These are phyloP conservation scores for Gautieria morchelliformis DNA, from an alignment of 768 basidiomycete species.

Conservation along the genomic window DNA sequence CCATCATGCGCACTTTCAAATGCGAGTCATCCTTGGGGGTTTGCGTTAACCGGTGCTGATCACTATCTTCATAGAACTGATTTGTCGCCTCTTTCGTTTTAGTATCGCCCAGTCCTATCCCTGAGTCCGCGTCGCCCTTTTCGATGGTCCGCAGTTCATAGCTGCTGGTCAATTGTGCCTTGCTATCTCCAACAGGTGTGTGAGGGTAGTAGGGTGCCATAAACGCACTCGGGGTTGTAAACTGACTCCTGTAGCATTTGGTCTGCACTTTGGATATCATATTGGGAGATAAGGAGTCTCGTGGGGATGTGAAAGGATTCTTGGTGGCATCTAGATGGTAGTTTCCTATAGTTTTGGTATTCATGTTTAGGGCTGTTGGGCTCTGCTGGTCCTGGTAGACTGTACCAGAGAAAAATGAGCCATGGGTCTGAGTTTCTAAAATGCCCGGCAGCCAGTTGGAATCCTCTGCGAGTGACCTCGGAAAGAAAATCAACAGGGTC, in stretches of 20 bases:
- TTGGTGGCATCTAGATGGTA: too few relatives aligned
- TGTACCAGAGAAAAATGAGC: background rate
- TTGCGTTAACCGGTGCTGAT: background rate
- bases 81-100: background rate
- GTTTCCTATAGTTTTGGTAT: background rate
- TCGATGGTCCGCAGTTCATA: background rate
- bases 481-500: slow-evolving; percentile 74
- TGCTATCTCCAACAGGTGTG: background rate
- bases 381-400: background rate
- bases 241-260: background rate
- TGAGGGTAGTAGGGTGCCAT: background rate
- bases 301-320: background rate
- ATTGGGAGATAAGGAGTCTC: background rate
- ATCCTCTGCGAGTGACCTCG: slow-evolving; percentile 23
- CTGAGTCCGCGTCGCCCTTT: background rate
- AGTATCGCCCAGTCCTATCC: background rate
- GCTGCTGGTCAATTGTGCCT: background rate
- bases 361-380: background rate
- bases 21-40: background rate
- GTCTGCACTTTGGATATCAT: background rate
- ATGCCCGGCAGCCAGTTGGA: slow-evolving; percentile 3
- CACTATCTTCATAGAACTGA: background rate
- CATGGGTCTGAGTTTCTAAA: background rate
- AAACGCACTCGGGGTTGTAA: background rate
- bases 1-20: background rate